Evolutionary conservation across 2,329 filamentous ascomycete species (phyloP).

Genomic region (Coniochaeta hoffmannii): DNA sequence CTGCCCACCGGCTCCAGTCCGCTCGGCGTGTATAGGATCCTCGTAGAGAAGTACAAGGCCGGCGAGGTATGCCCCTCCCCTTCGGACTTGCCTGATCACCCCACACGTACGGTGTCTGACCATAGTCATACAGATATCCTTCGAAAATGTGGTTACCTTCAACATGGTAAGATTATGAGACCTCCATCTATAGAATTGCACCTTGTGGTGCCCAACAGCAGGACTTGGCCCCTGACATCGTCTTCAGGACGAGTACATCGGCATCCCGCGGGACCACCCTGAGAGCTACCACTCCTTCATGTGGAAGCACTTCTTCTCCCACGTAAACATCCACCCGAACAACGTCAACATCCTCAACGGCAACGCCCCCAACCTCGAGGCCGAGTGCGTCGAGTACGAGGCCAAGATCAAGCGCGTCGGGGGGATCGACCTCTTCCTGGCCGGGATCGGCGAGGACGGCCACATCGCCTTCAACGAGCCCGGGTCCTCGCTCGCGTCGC

Average conservation of each 20-base stretch:
- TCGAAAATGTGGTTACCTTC: constrained; percentile 69
- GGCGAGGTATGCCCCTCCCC: constrained; percentile 29
- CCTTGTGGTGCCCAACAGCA: no score
- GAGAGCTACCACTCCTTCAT: constrained; percentile 78
- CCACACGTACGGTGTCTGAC: constrained; percentile 17
- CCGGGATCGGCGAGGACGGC: constrained; percentile 69
- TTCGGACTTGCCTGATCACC: not conserved
- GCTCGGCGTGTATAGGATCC: constrained; percentile 59
- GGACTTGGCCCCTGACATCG: not conserved
- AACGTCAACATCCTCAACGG: constrained; percentile 69
- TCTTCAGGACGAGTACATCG: constrained; percentile 66
- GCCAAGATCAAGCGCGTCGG: constrained; percentile 59
- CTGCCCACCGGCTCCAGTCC: constrained; percentile 68
- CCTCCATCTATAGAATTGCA: no score
- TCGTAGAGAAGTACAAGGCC: constrained; percentile 55
- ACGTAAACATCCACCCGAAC: constrained; percentile 60
- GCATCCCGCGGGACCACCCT: constrained; percentile 64
- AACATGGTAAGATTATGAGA: constrained; percentile 25
- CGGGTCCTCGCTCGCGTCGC: constrained; percentile 60
- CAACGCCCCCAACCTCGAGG: constrained; percentile 60
- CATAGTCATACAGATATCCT: constrained; percentile 9
- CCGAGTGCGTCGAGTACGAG: constrained; percentile 68
- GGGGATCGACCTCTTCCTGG: constrained; percentile 71
- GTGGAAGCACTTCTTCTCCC: constrained; percentile 75
- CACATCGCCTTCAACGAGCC: constrained; percentile 82